phyloP scores from a whole-genome alignment of 169 alveolate species.

The Plasmodium coatneyi region DNA sequence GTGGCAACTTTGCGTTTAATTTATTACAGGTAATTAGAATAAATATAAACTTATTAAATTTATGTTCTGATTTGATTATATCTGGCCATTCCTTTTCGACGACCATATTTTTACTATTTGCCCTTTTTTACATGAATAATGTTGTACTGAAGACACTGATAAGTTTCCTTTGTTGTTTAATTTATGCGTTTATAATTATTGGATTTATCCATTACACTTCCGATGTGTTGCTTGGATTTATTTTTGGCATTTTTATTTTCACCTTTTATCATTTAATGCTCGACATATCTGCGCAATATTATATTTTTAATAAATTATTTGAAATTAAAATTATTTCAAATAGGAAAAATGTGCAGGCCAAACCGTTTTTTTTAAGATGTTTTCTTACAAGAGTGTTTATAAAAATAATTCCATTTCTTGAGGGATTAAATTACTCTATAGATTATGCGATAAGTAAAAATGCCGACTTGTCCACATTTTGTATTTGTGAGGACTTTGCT shows the following conservation, averaged over 20 bases:
- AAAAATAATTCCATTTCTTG: slow-evolving; percentile 37
- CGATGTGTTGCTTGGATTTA: slow-evolving; percentile 46
- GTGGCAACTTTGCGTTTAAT: slow-evolving; percentile 38
- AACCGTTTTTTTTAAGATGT: slow-evolving; percentile 64
- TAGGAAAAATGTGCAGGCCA: slow-evolving; percentile 46
- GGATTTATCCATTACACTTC: slow-evolving; percentile 73
- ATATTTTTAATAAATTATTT: slow-evolving; percentile 21
- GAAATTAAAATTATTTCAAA: slow-evolving; percentile 67
- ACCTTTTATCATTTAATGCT: slow-evolving; percentile 50
- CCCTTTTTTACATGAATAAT: slow-evolving; percentile 54
- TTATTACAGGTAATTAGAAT: slow-evolving; percentile 36
- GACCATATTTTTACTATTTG: slow-evolving; percentile 43
- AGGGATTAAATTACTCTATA: slow-evolving; percentile 59
- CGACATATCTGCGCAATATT: slow-evolving; percentile 45
- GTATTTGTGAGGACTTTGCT: slow-evolving; percentile 23
- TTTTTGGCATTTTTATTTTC: slow-evolving; percentile 55
- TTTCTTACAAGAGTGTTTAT: slow-evolving; percentile 35
- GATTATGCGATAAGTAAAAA: slow-evolving; percentile 65
- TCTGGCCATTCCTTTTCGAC: slow-evolving; percentile 65
- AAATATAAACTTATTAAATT: slow-evolving; percentile 37
- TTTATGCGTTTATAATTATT: slow-evolving; percentile 38
- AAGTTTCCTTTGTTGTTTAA: slow-evolving; percentile 14
- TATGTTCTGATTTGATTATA: slow-evolving; percentile 65
- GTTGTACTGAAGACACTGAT: slow-evolving; percentile 7
- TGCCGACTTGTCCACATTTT: slow-evolving; percentile 19